Conservation (phyloP, 1,139 yeast genomes). For the Kodamaea anthophila region DNA sequence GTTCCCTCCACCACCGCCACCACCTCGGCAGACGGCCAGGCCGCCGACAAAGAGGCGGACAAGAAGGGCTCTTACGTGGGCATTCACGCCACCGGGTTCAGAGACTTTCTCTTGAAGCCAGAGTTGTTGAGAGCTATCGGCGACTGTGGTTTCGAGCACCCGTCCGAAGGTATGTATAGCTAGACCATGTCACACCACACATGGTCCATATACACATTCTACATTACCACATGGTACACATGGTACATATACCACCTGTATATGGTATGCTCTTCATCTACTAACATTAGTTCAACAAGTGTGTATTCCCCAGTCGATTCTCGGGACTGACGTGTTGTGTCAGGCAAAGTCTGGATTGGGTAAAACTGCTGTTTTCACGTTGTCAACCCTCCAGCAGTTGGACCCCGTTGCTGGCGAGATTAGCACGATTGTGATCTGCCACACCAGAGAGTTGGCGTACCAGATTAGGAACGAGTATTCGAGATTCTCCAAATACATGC, state of each 20-base stretch:
- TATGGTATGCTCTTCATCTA: too few relatives aligned
- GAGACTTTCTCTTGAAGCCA: conserved; percentile 93
- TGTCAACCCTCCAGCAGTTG: conserved; percentile 92
- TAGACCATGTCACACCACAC: too few relatives aligned
- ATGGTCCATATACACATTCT: too few relatives aligned
- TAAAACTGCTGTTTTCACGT: conserved; percentile 96
- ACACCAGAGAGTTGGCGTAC: conserved; percentile 97
- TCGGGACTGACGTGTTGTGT: conserved; percentile 96
- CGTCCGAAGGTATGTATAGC: conserved; percentile 91
- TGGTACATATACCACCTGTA: too few relatives aligned
- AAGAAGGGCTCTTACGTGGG: conserved; percentile 98
- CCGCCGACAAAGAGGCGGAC: conserved; percentile 52
- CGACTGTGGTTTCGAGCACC: conserved; percentile 99
- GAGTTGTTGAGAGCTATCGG: conserved; percentile 96
- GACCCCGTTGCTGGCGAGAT: conserved; percentile 98
- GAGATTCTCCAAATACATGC: conserved; percentile 97
- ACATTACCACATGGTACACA: too few relatives aligned
- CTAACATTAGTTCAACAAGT: conserved; percentile 81
- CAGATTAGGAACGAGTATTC: conserved; percentile 97
- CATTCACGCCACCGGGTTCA: conserved; percentile 96
- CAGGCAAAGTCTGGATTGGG: conserved; percentile 99
- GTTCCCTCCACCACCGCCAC: conserved; percentile 58
- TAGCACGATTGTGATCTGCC: conserved; percentile 90
- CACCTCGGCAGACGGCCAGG: conserved; percentile 43
- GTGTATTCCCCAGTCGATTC: conserved; percentile 95